Evolutionary conservation across 2,329 filamentous ascomycete species (phyloP).

Genomic region (Fusarium guadeloupense): DNA sequence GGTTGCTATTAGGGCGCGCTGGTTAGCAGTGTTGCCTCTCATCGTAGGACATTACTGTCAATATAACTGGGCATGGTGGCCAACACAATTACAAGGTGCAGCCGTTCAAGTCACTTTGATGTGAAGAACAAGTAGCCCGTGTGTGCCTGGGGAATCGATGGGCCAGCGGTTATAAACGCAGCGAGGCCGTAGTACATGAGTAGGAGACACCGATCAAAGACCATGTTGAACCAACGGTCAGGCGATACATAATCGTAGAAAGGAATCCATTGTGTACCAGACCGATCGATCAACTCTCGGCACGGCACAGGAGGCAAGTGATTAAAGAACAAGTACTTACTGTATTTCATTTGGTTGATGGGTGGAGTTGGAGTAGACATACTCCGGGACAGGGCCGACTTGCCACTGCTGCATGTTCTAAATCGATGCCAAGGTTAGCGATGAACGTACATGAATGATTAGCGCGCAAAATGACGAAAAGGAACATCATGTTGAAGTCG

Average conservation of each 20-base stretch:
- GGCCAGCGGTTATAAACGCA: constrained; percentile 36
- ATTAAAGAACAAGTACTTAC: constrained; percentile 63
- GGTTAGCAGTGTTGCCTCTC: constrained; percentile 45
- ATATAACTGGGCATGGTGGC: constrained; percentile 41
- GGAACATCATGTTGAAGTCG: constrained; percentile 18
- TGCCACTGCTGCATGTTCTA: constrained; percentile 71
- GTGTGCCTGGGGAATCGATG: constrained; percentile 22
- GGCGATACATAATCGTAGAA: constrained; percentile 34
- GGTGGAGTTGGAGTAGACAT: constrained; percentile 64
- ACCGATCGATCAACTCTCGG: constrained; percentile 16
- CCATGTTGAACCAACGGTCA: constrained; percentile 11
- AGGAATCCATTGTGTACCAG: constrained; percentile 28
- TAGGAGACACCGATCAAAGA: not conserved
- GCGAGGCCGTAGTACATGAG: constrained; percentile 1
- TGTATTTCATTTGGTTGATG: constrained; percentile 66
- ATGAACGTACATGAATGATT: not conserved
- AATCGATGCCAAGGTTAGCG: constrained; percentile 39
- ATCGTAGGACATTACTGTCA: constrained; percentile 36
- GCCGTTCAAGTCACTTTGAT: constrained; percentile 11
- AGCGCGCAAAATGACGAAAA: constrained; percentile 6
- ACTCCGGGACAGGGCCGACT: constrained; percentile 68
- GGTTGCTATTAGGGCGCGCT: constrained; percentile 46
- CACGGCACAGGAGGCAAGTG: constrained; percentile 46
- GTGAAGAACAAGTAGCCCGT: constrained; percentile 22
- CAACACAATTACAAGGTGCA: constrained; percentile 11